A percentile compares a stretch with the other conserved stretches of the same genome.
These are phyloP conservation scores for Verticillium nonalfalfae DNA, from an alignment of 2,329 filamentous ascomycete species.

Conservation along the genomic window DNA sequence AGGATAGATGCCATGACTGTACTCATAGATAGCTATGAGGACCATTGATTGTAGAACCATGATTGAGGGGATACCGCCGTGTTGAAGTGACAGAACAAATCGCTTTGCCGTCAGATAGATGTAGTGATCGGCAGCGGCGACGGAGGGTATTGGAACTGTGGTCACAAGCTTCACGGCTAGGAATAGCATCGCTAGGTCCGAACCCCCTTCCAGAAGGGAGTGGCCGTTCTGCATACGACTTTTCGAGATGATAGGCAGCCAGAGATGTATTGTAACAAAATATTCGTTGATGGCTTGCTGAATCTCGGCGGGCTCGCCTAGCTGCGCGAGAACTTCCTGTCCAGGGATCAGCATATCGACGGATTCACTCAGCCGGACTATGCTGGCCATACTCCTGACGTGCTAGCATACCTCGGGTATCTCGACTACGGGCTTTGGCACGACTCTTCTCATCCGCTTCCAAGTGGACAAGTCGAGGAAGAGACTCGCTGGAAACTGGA, in stretches of 20 bases:
- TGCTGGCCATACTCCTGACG: background rate
- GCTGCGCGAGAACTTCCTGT: constrained; percentile 29
- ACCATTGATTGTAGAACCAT: constrained; percentile 37
- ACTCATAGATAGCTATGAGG: constrained; percentile 39
- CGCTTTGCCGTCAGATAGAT: constrained; percentile 36
- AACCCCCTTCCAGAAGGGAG: constrained; percentile 33
- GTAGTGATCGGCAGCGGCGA: constrained; percentile 24
- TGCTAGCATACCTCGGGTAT: constrained; percentile 26
- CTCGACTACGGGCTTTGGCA: constrained; percentile 28
- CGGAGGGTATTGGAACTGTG: constrained; percentile 25
- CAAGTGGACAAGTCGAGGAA: constrained; percentile 36
- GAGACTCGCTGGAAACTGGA: constrained; percentile 30
- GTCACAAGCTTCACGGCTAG: constrained; percentile 41
- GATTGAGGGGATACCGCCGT: constrained; percentile 32
- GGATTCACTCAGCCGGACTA: background rate
- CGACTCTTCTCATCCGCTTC: constrained; percentile 24
- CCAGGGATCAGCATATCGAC: background rate
- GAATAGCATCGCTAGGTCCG: constrained; percentile 39
- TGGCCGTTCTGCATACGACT: constrained; percentile 36
- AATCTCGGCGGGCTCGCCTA: constrained; percentile 29
- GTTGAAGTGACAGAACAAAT: constrained; percentile 32
- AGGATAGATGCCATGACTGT: constrained; percentile 42
- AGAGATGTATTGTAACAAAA: constrained; percentile 36
- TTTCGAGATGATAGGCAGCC: constrained; percentile 40
- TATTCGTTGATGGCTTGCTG: constrained; percentile 31